Evolutionary conservation across 176 grass and related monocot genomes (phyloP), one percentile per base, ranked within the genome.

Genomic region (Olyra latifolia): DNA sequence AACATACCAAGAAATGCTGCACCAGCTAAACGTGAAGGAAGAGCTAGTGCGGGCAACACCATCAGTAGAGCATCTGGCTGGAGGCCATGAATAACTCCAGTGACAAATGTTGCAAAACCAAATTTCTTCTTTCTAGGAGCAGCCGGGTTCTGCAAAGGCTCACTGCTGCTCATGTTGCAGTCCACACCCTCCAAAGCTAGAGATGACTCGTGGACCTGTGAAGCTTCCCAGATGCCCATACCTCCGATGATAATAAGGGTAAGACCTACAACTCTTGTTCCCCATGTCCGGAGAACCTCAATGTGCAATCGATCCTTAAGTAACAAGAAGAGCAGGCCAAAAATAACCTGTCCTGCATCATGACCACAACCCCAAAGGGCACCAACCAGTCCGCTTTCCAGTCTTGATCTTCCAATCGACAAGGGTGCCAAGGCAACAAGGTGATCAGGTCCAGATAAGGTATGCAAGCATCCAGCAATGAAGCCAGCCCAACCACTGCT

Each of bases 331-430:
- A 99, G 85, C 85, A 99, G 79, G 10, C 97, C 97, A 16, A 99
- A 99, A 62, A 99, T 91, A 47, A 96, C 87, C 81, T 99, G 97
- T 40, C 97, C 97, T 6, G 97, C 97, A 43, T 99, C 97, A 71
- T 99, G 97, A 12, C 97, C 97, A 80, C 93, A 99, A 20, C 97
- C 97, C 97, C 97, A 99, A 35, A 99, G 92, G n/a, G 97, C 97
- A 41, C 97, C 93, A 19, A 99, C 97, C 68, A 99, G 52, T 10
- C 93, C 97, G 41, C 97, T 95, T 86, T 99, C 93, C 11, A 94
- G 78, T 24, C 79, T 85, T 71, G 93, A 86, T 87, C 97, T 85
- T 48, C 97, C 97, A 66, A 99, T 99, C 0, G 97, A 89, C 39
- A 99, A 69, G 4, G 97, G 97, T 0, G 97, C 97, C 71, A 99